These are phyloP conservation scores for Diospyros lotus DNA, from an alignment of 148 eudicot species.

Conservation along the genomic window DNA sequence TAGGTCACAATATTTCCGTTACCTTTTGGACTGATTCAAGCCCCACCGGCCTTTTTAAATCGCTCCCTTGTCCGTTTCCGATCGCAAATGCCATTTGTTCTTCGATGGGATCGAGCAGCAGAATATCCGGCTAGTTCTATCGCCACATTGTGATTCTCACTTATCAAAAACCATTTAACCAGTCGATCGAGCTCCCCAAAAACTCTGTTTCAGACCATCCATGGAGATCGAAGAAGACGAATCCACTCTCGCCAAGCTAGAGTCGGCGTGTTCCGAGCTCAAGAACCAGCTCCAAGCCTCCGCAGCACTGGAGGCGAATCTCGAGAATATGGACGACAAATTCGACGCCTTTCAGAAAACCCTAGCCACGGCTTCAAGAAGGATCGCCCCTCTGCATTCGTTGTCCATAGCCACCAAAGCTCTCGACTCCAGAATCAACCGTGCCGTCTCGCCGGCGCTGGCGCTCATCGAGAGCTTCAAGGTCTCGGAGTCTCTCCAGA, in stretches of 20 bases:
- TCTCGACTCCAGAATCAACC: conserved; percentile 38
- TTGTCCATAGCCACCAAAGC: conserved; percentile 41
- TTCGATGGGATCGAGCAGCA: conserved; percentile 17
- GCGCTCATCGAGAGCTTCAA: conserved; percentile 41
- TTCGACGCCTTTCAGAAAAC: conserved; percentile 20
- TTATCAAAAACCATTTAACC: neutral
- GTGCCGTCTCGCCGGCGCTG: conserved; percentile 41
- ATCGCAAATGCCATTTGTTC: conserved; percentile 24
- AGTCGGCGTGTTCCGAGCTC: conserved; percentile 30
- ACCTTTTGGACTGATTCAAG: neutral
- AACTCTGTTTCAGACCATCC: neutral
- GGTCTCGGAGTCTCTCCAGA: conserved; percentile 33
- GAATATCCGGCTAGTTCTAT: neutral
- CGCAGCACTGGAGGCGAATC: conserved; percentile 11
- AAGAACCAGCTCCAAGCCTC: conserved; percentile 27
- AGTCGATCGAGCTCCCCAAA: neutral
- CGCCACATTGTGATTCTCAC: neutral
- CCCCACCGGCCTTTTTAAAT: too few relatives aligned
- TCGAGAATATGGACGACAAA: conserved; percentile 26
- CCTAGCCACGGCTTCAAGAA: conserved; percentile 26
- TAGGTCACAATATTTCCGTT: neutral
- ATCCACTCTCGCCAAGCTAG: conserved; percentile 20
- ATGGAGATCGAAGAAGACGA: conserved; percentile 26
- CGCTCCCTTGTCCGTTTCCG: neutral
- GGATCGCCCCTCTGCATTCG: conserved; percentile 37